Evolutionary conservation across 2,329 filamentous ascomycete species (phyloP).

Genomic region (Penicillium sp.): DNA sequence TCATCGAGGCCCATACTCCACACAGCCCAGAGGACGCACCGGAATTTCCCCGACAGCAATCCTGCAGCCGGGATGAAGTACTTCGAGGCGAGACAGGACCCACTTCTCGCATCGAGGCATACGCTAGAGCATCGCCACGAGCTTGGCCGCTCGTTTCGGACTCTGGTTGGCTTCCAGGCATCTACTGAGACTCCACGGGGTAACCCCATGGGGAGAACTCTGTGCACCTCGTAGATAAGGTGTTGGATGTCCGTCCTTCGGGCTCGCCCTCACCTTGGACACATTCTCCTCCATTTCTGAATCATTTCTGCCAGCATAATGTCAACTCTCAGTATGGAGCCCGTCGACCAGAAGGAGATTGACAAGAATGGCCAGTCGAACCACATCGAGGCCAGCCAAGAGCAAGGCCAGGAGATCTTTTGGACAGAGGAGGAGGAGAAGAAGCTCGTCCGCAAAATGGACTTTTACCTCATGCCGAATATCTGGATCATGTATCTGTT

Average conservation of each 20-base stretch:
- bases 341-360: not conserved
- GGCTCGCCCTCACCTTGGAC: not conserved
- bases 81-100: not conserved
- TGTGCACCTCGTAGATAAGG: not conserved
- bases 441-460: conserved; percentile 3
- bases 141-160: not conserved
- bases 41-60: not conserved
- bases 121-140: not conserved
- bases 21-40: not conserved
- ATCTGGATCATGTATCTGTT: conserved; percentile 12
- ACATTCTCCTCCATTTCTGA: not conserved
- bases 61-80: not conserved
- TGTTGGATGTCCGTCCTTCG: not conserved
- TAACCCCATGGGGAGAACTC: conserved; percentile 3
- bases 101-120: conserved; percentile 4
- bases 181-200: not conserved
- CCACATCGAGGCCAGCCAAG: not conserved
- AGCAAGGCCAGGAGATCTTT: conserved; percentile 3
- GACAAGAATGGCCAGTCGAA: not conserved
- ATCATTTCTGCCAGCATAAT: not conserved
- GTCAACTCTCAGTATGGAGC: not conserved
- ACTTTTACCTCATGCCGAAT: conserved; percentile 4
- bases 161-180: not conserved
- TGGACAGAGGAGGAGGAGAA: conserved; percentile 12
- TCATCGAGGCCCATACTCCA: not conserved